These are phyloP conservation scores for Graphiopsis chlorocephala DNA, from an alignment of 2,329 filamentous ascomycete genomes.

Conservation along the genomic window DNA sequence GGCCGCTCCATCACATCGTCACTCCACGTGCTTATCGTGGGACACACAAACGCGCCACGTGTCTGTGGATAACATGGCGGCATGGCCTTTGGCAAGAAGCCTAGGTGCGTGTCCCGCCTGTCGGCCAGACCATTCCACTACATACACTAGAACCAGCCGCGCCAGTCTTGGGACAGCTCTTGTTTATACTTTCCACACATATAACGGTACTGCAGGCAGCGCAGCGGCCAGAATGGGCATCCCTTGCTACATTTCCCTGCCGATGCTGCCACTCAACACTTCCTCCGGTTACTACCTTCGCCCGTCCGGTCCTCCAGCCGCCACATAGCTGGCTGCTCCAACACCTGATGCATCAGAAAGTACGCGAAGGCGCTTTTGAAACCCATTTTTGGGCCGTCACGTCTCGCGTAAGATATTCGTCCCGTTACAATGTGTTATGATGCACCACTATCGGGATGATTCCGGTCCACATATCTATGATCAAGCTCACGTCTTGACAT, in stretches of 20 bases:
- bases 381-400: slow-evolving; percentile 29
- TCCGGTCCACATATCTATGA: slow-evolving; percentile 27
- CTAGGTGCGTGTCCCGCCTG: background rate
- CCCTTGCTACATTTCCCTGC: slow-evolving; percentile 14
- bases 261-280: background rate
- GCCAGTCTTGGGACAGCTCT: slow-evolving; percentile 47
- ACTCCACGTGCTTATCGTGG: background rate
- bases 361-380: slow-evolving; percentile 18
- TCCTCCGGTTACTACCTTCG: background rate
- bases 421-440: slow-evolving; percentile 25
- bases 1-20: background rate
- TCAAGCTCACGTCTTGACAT: slow-evolving; percentile 25
- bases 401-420: slow-evolving; percentile 21
- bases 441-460: slow-evolving; percentile 28
- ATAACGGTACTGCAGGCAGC: slow-evolving; percentile 45
- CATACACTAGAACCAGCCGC: background rate
- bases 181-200: slow-evolving; percentile 45
- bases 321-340: slow-evolving; percentile 15
- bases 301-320: slow-evolving; percentile 28
- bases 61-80: background rate
- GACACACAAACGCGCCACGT: background rate
- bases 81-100: background rate
- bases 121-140: background rate
- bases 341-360: slow-evolving; percentile 23
- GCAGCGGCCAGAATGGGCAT: slow-evolving; percentile 41